Evolutionary conservation across 225 moss, liverwort and hornwort species (phyloP).

Genomic region (Marchantia paleacea): DNA sequence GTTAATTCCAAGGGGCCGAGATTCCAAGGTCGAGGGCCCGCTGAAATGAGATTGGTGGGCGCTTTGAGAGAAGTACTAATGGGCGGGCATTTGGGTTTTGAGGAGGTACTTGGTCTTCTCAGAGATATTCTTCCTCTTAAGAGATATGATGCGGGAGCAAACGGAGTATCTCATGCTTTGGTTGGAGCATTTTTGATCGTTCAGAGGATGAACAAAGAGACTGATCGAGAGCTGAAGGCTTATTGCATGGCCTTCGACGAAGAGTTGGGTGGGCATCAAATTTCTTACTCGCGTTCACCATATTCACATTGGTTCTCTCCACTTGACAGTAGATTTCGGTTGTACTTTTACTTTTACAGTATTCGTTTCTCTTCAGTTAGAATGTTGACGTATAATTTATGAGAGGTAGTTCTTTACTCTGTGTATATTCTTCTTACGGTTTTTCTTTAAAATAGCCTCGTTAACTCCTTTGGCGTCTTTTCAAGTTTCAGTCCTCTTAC

Average conservation of each 20-base stretch:
- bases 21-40: slow-evolving; percentile 52
- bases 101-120: slow-evolving; percentile 63
- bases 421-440: no score
- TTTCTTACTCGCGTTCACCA: neutral
- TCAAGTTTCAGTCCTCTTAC: no score
- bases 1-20: slow-evolving; percentile 47
- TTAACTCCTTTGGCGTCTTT: no score
- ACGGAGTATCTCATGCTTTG: slow-evolving; percentile 54
- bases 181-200: slow-evolving; percentile 76
- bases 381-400: neutral
- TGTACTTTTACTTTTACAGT: neutral
- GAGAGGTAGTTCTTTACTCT: no score
- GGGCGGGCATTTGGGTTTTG: slow-evolving; percentile 71
- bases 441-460: no score
- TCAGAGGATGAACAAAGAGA: slow-evolving; percentile 81
- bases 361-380: neutral
- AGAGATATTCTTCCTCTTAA: slow-evolving; percentile 58
- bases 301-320: neutral
- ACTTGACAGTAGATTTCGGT: neutral
- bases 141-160: slow-evolving; percentile 28
- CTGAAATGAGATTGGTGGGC: slow-evolving; percentile 63
- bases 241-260: slow-evolving; percentile 91
- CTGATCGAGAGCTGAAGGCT: slow-evolving; percentile 75
- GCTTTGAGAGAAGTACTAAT: slow-evolving; percentile 67
- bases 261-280: slow-evolving; percentile 57